Conservation (phyloP, 2,329 filamentous ascomycete species). For the Xylariaceae sp. region DNA sequence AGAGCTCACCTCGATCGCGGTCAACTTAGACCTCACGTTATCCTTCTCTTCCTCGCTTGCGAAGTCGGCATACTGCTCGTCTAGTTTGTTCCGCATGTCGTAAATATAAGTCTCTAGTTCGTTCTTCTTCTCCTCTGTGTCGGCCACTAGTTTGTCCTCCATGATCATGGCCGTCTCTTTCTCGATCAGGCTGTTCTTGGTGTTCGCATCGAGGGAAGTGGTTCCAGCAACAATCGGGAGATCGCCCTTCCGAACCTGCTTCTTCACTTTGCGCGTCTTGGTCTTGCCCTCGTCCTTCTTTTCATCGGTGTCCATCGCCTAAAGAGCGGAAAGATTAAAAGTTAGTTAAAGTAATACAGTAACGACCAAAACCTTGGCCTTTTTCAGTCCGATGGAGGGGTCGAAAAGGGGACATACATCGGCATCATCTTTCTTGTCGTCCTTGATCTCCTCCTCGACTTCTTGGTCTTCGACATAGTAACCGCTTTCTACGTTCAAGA, state of each 20-base stretch:
- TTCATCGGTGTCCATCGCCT: constrained; percentile 83
- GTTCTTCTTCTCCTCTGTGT: constrained; percentile 99
- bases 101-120: constrained; percentile 98
- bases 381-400: background rate
- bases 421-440: constrained; percentile 55
- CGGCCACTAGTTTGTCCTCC: constrained; percentile 96
- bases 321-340: constrained; percentile 8
- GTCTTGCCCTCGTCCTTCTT: constrained; percentile 59
- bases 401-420: constrained; percentile 57
- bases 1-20: constrained; percentile 72
- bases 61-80: constrained; percentile 85
- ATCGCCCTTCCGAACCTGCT: constrained; percentile 97
- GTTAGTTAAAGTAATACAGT: constrained; percentile 4
- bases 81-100: constrained; percentile 90
- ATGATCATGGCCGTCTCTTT: constrained; percentile 88
- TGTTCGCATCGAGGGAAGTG: constrained; percentile 65
- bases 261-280: constrained; percentile 97
- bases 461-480: constrained; percentile 99
- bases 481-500: constrained; percentile 92
- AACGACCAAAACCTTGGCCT: background rate
- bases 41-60: constrained; percentile 89
- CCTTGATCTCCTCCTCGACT: constrained; percentile 86
- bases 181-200: constrained; percentile 68
- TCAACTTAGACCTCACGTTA: constrained; percentile 78
- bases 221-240: constrained; percentile 82